A percentile compares a stretch with the other conserved stretches of the same genome.
phyloP scores from a whole-genome alignment of 495 filamentous ascomycete species.

The Articulospora tetracladia region DNA sequence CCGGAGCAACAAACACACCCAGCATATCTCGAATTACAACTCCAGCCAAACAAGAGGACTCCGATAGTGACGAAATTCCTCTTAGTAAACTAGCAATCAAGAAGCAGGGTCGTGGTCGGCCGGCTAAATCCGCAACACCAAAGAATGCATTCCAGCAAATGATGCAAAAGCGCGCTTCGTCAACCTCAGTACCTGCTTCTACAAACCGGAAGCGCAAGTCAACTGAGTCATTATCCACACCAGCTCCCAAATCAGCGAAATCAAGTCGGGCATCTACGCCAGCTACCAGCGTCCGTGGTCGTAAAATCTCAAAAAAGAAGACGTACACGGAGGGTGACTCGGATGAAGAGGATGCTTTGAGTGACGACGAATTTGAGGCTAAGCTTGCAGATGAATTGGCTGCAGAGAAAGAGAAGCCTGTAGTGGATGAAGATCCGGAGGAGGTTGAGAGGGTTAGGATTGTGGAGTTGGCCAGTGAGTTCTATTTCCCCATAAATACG shows the following conservation, averaged over 20 bases:
- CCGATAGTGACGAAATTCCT: constrained; percentile 22
- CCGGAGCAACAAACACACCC: constrained; percentile 33
- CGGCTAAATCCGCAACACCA: constrained; percentile 4
- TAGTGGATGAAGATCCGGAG: constrained; percentile 37
- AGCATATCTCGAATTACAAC: constrained; percentile 23
- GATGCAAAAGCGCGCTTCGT: constrained; percentile 21
- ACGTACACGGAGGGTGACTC: constrained; percentile 46
- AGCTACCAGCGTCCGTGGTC: constrained; percentile 41
- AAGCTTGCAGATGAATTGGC: constrained; percentile 58
- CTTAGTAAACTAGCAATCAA: constrained; percentile 10
- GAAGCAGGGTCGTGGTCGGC: constrained; percentile 1
- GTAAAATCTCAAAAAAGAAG: constrained; percentile 36
- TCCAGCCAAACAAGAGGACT: constrained; percentile 15
- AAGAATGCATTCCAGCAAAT: constrained; percentile 25
- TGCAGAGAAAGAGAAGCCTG: constrained; percentile 47
- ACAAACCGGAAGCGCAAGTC: constrained; percentile 42
- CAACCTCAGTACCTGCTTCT: constrained; percentile 23
- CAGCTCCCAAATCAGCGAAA: constrained; percentile 61
- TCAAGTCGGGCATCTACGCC: constrained; percentile 71
- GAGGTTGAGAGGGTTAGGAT: constrained; percentile 67
- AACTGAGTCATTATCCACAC: constrained; percentile 27
- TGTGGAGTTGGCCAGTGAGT: constrained; percentile 70
- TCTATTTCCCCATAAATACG: not conserved
- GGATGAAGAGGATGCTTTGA: constrained; percentile 66
- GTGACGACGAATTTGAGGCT: constrained; percentile 69